A percentile compares a stretch with the other conserved stretches of the same genome.
These are phyloP conservation scores for Jatropha multifida DNA, from an alignment of 441 rosid genomes.

Conservation along the genomic window DNA sequence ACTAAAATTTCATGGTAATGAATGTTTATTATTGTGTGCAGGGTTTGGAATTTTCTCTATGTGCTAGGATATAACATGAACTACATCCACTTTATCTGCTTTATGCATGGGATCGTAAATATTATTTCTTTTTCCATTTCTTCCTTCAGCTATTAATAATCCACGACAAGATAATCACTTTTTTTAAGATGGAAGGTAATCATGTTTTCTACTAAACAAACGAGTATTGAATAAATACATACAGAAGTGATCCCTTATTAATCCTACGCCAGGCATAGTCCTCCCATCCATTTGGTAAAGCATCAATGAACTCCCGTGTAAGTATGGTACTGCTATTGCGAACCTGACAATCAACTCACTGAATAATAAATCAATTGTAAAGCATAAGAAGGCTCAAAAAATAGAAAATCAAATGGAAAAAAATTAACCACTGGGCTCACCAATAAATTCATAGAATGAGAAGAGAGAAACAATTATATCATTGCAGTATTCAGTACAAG, in stretches of 20 bases:
- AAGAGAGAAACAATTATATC: neutral
- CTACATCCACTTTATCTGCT: neutral
- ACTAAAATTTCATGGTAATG: neutral
- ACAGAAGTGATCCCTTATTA: slow-evolving; percentile 89
- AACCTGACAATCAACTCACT: slow-evolving; percentile 70
- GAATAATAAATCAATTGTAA: slow-evolving; percentile 47
- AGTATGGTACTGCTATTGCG: slow-evolving; percentile 88
- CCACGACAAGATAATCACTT: neutral
- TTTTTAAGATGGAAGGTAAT: no score
- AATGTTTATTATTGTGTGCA: neutral
- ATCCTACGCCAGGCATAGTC: slow-evolving; percentile 97
- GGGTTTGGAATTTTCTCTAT: neutral
- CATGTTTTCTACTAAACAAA: neutral
- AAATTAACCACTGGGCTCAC: neutral
- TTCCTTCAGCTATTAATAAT: neutral
- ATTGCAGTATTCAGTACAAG: neutral
- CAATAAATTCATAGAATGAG: neutral
- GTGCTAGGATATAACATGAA: neutral
- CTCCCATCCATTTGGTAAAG: slow-evolving; percentile 95
- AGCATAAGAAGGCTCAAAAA: slow-evolving; percentile 13
- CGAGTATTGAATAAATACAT: slow-evolving; percentile 28
- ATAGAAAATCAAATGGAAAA: neutral
- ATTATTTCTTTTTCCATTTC: neutral
- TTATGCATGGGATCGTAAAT: slow-evolving; percentile 4
- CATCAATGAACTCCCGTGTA: slow-evolving; percentile 85